Evolutionary conservation across 495 filamentous ascomycete species (phyloP).

Genomic region (Trypethelium eluteriae): DNA sequence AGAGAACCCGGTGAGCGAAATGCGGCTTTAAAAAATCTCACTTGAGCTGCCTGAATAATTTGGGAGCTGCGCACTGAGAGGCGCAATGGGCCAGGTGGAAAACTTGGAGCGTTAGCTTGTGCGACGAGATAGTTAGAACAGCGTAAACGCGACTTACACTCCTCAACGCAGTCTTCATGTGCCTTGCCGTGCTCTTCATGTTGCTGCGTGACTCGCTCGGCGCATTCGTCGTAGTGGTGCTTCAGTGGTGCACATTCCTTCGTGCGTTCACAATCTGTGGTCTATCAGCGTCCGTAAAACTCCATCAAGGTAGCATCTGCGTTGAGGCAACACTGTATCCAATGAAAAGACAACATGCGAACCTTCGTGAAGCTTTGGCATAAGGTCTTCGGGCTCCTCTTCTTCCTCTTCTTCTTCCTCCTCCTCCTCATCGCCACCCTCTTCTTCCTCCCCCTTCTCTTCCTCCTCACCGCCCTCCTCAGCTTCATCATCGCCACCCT

Average conservation of each 20-base stretch:
- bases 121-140: neutral
- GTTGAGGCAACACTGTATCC: neutral
- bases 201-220: slow-evolving; percentile 78
- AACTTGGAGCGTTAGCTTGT: slow-evolving; percentile 48
- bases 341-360: slow-evolving; percentile 39
- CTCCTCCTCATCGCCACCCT: slow-evolving; percentile 47
- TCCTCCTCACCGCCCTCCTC: slow-evolving; percentile 46
- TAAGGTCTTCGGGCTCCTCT: slow-evolving; percentile 79
- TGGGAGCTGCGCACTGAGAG: slow-evolving; percentile 82
- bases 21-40: slow-evolving; percentile 38
- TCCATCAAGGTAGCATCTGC: neutral
- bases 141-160: slow-evolving; percentile 64
- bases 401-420: slow-evolving; percentile 85
- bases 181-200: slow-evolving; percentile 56
- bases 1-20: neutral
- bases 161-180: slow-evolving; percentile 96
- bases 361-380: slow-evolving; percentile 89
- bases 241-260: slow-evolving; percentile 77
- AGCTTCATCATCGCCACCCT: slow-evolving; percentile 41
- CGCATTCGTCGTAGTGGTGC: slow-evolving; percentile 97
- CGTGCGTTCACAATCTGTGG: slow-evolving; percentile 76
- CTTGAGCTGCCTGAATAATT: slow-evolving; percentile 85
- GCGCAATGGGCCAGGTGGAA: slow-evolving; percentile 98
- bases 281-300: slow-evolving; percentile 14
- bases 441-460: slow-evolving; percentile 40